Evolutionary conservation across 2,329 filamentous ascomycete genomes (phyloP).

Genomic region (Trichophyton benhamiae): DNA sequence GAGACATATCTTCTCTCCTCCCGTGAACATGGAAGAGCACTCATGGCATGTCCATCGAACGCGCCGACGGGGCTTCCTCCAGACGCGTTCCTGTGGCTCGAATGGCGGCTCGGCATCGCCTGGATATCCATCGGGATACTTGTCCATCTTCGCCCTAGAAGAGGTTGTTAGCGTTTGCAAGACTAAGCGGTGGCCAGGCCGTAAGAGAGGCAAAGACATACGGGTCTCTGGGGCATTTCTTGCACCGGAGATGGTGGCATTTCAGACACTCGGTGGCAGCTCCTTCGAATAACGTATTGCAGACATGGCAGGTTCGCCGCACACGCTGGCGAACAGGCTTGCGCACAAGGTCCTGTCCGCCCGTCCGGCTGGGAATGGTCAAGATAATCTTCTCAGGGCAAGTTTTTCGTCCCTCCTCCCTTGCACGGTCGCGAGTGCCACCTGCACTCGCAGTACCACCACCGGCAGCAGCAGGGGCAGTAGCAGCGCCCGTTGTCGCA

Average conservation of each 20-base stretch:
- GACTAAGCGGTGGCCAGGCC: too few relatives aligned
- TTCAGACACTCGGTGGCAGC: conserved; percentile 51
- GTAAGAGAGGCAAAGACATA: conserved; percentile 37
- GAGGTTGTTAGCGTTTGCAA: neutral
- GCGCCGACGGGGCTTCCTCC: conserved; percentile 26
- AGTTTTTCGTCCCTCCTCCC: conserved; percentile 13
- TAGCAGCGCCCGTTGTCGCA: too few relatives aligned
- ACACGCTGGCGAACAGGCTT: conserved; percentile 62
- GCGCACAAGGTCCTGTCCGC: conserved; percentile 58
- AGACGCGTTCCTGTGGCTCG: conserved; percentile 26
- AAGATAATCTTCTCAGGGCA: conserved; percentile 32
- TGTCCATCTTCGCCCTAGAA: conserved; percentile 28
- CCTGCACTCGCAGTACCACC: neutral
- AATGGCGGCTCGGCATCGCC: conserved; percentile 30
- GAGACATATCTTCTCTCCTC: conserved; percentile 23
- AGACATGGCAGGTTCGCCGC: conserved; percentile 64
- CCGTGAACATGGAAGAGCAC: conserved; percentile 25
- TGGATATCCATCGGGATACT: conserved; percentile 35
- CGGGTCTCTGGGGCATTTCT: conserved; percentile 68
- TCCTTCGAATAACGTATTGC: conserved; percentile 49
- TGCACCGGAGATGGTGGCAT: conserved; percentile 65
- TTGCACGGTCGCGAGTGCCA: conserved; percentile 6
- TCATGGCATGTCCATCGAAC: conserved; percentile 33
- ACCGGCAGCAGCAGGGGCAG: too few relatives aligned
- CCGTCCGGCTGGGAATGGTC: conserved; percentile 50